phyloP scores from a whole-genome alignment of 164 flowering plant genomes.

The Macadamia integrifolia region DNA sequence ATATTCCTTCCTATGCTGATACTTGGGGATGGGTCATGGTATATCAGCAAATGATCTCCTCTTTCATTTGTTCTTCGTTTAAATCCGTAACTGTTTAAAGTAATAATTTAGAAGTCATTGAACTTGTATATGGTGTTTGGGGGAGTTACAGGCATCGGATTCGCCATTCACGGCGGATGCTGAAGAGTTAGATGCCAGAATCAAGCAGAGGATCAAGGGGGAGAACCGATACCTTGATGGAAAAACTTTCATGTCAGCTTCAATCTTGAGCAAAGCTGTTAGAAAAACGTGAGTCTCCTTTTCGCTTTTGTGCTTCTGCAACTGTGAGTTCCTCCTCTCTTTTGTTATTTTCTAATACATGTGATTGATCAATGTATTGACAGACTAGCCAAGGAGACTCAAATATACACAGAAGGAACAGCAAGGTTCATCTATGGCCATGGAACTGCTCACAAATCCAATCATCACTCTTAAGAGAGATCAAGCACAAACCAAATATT shows the following conservation, averaged over 20 bases:
- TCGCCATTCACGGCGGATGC: conserved; percentile 48
- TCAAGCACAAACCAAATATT: neutral
- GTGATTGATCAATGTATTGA: neutral
- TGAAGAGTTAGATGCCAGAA: conserved; percentile 66
- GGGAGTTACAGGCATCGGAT: conserved; percentile 68
- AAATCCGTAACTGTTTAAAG: too few relatives aligned
- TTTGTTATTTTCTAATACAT: neutral
- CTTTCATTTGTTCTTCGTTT: neutral
- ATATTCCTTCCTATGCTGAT: conserved; percentile 93
- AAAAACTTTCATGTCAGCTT: conserved; percentile 60
- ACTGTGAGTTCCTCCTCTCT: neutral
- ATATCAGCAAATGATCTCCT: neutral
- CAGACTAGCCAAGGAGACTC: conserved; percentile 79
- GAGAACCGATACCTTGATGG: conserved; percentile 78
- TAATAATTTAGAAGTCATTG: neutral
- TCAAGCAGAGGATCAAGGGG: conserved; percentile 64
- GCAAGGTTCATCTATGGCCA: conserved; percentile 90
- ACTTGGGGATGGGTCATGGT: conserved; percentile 99
- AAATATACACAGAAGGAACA: conserved; percentile 78
- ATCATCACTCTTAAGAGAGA: conserved; percentile 14
- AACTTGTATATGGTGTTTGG: neutral
- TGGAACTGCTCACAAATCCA: conserved; percentile 41
- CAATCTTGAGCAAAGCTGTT: conserved; percentile 79
- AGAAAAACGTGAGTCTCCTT: conserved; percentile 51
- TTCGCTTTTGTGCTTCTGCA: neutral